Base-by-base conservation (phyloP, 805 yeast genomes). In the Metschnikowia sp. region DNA sequence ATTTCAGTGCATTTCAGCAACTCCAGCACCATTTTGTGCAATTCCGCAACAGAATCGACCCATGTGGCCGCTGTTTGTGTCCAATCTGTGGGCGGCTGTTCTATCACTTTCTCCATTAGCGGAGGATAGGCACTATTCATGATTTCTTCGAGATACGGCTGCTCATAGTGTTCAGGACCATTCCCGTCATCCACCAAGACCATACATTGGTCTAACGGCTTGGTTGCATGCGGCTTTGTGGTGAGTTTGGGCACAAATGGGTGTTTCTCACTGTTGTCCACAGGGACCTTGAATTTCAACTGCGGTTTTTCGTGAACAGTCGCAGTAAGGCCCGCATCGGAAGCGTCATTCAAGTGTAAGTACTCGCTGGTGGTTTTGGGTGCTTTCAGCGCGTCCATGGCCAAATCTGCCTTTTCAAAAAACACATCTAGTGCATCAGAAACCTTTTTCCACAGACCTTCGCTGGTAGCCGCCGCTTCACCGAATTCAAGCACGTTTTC, bases 71-170 rank as follows among this genome's bases (percentile, higher is more conserved):
- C 69, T 1, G 84, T 78, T 2, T 76, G 60, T 8, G 74, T 77
- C 96, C 96, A 89, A 8, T 84, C 81, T 37, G 69, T 68, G 0
- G 82, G 75, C 0, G 78, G 75, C 2, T 78, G 66, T 1, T 86
- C 84, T 11, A 72, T 67, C 2, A 49, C 33, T 29, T 44, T 51
- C 1, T 45, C 32, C 30, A 83, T 63, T 0, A 87, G 76, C 1
- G 72, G 77, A 1, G 95, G 94, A 61, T 88, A 91, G 39, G 80
- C 81, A 48, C 81, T 84, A 32, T 74, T 66, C 57, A 75, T 75
- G 39, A 92, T 92, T 65, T 92, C 98, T 34, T 67, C 64, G 40
- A 72, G 78, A 59, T 94, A 92, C 0, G 99, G 99, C 42, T 94
- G 94, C 9, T 75, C 76, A 60, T 82, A 86, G 26, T 47, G 46